Base-by-base conservation (phyloP, 768 basidiomycete species). In the Rhodotorula graminis region DNA sequence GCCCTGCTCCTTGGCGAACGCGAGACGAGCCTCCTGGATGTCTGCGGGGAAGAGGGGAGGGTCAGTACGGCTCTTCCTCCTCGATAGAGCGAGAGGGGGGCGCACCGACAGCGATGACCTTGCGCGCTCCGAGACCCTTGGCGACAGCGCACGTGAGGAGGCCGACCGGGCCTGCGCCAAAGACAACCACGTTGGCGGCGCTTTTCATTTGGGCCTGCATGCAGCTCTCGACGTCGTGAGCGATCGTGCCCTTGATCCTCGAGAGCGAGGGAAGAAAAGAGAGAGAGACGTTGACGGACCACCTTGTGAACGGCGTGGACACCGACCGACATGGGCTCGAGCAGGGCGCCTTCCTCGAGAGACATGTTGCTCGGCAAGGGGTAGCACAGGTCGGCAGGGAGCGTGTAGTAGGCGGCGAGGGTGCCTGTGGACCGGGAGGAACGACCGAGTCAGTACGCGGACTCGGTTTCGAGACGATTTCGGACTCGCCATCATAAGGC, bases 331-430 rank as follows among this genome's bases (percentile, higher is more conserved):
- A 97, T 86, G 10, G 95, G 95, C 81, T 97, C 95, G 84, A 96
- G 93, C 91, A 97, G 90, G 12, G 95, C 93, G 46, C 94, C 95
- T 80, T 98, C 93, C 81, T 95, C 94, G 23, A 95, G 86, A 29
- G 89, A 86, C 61, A 97, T 87, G 55, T 70, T 64, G n/a, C 89
- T 86, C 5, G 93, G 93, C 21, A 98, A 87, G 52, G 83, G 84
- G 81, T 92, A 93, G 65, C 88, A 81, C 42, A 96, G 85, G 80
- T 96, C 91, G 37, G 87, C 88, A 25, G 93, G 92, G 67, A 95
- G 84, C 65, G 85, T 86, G 82, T 95, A 98, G 84, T 89, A 95
- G 58, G 92, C 65, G 0, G 67, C 60, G 9, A 96, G 86, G 23
- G 94, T 97, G 65, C 94, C 44, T 46, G 44, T 46, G 12, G 14